Conservation (phyloP, 164 flowering plant species). For the grape (Vitis vinifera) region ASM3070453v1 NC_081818.1:27764001-27764500, state of each 20-base stretch:
- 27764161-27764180: slow-evolving; percentile 2
- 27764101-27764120: no score
- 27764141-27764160: background rate
- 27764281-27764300: background rate
- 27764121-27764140: background rate
- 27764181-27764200: slow-evolving; percentile 31
- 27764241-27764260: slow-evolving; percentile 12
- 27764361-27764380: slow-evolving; percentile 1
- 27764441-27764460: no score
- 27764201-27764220: slow-evolving; percentile 8
- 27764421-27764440: no score
- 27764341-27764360: background rate
- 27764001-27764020: slow-evolving; percentile 69
- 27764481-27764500: no score
- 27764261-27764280: slow-evolving; percentile 2
- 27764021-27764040: slow-evolving; percentile 76
- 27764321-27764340: slow-evolving; percentile 7
- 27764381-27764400: slow-evolving; percentile 8
- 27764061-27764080: background rate
- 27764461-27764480: no score
- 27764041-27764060: slow-evolving; percentile 45
- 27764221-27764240: slow-evolving; percentile 17
- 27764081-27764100: background rate
- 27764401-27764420: slow-evolving; percentile 17
- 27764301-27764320: slow-evolving; percentile 11